Base-by-base conservation (phyloP, 2,329 filamentous ascomycete species). In the Dactylella cylindrospora region DNA sequence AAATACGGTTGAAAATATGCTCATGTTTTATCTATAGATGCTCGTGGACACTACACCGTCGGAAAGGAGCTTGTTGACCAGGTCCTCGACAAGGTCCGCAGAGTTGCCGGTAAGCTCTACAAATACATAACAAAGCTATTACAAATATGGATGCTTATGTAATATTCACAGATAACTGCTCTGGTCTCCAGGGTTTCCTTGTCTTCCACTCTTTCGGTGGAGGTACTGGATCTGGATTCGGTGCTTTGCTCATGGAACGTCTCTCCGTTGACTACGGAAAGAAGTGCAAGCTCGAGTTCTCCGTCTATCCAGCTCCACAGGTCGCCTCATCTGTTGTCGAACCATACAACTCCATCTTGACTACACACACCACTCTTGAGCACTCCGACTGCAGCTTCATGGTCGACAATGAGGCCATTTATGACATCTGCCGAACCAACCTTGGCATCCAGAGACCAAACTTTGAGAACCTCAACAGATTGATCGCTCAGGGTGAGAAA, bases 221-320 rank as follows among this genome's bases (percentile, higher is more conserved):
- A 78, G 93, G 93, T 80, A 98, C 93, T 70, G 93, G 93, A 72
- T 98, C 93, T 71, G 93, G 93, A 74, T 98, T 98, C 76, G 93
- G 93, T 78, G 93, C 93, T 71, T 84, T 98, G 69, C 81, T 98
- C 71, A 95, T 98, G 90, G 93, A 98, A 81, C 91, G 93, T 74
- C 84, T 98, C 66, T 97, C 93, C 28, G 88, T 96, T 72, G 93
- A 98, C 79, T 98, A 96, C 74, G 91, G 93, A 80, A 98, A 98
- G 86, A 98, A 98, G 86, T 94, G 88, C 83, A 98, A 98, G 85
- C 84, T 98, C 67, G 93, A 98, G 78, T 98, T 98, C 82, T 95
- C 90, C 73, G 90, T 98, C 73, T 98, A 98, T 80, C 93, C 93
- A 72, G 90, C 93, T 70, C 93, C 93, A 64, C 90, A 95, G 80